Evolutionary conservation across 257 asterid genomes (phyloP).

Genomic region (Agastache rugosa): DNA sequence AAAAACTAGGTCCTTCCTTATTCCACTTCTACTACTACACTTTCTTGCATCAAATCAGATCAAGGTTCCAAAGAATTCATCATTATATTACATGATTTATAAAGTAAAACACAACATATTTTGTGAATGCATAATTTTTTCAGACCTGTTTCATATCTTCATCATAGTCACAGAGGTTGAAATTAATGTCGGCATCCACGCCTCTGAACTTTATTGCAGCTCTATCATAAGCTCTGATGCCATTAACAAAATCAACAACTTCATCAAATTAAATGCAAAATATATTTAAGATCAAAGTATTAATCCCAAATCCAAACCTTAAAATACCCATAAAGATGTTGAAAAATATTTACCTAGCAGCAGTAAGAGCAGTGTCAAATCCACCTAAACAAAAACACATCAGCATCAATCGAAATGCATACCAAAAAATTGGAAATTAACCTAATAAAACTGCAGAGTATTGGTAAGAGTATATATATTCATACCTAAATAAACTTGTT

Average conservation of each 20-base stretch:
- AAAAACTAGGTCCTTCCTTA: not conserved
- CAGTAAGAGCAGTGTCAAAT: conserved; percentile 86
- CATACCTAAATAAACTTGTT: conserved; percentile 74
- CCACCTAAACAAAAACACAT: conserved; percentile 62
- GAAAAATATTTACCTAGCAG: conserved; percentile 65
- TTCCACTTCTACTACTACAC: not conserved
- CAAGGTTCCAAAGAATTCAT: not conserved
- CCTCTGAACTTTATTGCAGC: conserved; percentile 65
- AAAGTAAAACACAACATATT: no score
- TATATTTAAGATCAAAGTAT: not conserved
- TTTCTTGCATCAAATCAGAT: conserved; percentile 19
- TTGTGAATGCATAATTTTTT: no score
- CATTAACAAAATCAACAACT: conserved; percentile 10
- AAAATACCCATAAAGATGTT: not conserved
- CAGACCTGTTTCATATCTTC: conserved; percentile 51
- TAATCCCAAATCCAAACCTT: not conserved
- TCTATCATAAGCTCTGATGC: conserved; percentile 57
- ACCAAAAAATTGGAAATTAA: conserved; percentile 2
- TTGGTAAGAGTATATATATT: not conserved
- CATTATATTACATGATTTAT: no score
- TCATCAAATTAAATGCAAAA: not conserved
- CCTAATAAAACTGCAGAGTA: not conserved
- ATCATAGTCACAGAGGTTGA: conserved; percentile 48
- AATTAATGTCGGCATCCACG: conserved; percentile 55
- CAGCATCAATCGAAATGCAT: conserved; percentile 4